Evolutionary conservation across 805 yeast genomes (phyloP).

Genomic region (Ogataea haglerorum): DNA sequence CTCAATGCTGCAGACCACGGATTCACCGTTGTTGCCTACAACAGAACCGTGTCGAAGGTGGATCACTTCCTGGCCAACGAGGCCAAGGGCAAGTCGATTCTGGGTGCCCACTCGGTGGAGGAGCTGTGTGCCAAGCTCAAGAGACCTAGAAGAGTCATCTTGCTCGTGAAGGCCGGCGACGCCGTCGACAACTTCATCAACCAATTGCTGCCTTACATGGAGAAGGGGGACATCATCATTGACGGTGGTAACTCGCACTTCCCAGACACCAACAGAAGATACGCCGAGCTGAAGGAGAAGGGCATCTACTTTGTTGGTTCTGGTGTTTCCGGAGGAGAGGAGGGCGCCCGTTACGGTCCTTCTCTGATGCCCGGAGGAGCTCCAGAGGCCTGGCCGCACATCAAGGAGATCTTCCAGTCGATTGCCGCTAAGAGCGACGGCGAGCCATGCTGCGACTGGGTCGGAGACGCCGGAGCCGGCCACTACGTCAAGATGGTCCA

Average conservation of each 20-base stretch:
- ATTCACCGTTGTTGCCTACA: constrained; percentile 95
- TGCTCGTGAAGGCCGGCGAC: constrained; percentile 93
- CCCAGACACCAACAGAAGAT: constrained; percentile 98
- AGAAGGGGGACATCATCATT: constrained; percentile 95
- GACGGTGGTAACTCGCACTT: constrained; percentile 99
- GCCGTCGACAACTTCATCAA: constrained; percentile 92
- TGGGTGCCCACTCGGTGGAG: constrained; percentile 91
- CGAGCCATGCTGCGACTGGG: constrained; percentile 99
- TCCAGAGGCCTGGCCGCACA: constrained; percentile 97
- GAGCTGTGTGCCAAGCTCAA: constrained; percentile 86
- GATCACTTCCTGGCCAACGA: constrained; percentile 90
- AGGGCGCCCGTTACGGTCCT: constrained; percentile 99
- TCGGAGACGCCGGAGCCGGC: constrained; percentile 98
- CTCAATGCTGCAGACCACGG: constrained; percentile 99
- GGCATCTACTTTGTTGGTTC: constrained; percentile 95
- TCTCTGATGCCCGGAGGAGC: constrained; percentile 99
- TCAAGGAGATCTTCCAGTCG: constrained; percentile 93
- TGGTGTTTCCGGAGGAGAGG: constrained; percentile 99
- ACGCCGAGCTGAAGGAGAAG: constrained; percentile 78
- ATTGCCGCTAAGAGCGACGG: constrained; percentile 96
- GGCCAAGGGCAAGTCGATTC: constrained; percentile 95
- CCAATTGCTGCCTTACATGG: constrained; percentile 86
- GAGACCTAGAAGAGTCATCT: constrained; percentile 94
- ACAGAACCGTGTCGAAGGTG: constrained; percentile 95
- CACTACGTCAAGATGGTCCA: constrained; percentile 99